phyloP scores from a whole-genome alignment of 768 basidiomycete genomes.

The Cystofilobasidium macerans region DNA sequence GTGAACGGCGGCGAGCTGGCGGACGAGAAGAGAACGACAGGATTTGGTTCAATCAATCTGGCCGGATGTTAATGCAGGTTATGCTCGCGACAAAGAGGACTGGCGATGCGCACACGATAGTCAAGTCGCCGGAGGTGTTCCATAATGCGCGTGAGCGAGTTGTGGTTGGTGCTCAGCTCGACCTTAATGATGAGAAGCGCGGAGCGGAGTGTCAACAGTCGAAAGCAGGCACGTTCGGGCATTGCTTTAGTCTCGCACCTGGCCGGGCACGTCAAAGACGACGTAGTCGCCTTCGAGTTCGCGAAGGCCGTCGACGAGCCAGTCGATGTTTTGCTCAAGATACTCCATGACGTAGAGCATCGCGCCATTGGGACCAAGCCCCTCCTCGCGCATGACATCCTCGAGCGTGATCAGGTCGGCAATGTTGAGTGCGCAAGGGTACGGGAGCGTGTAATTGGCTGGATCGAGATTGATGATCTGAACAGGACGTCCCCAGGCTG shows the following conservation, averaged over 20 bases:
- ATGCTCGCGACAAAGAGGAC: not conserved
- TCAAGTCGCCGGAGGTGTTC: conserved; percentile 58
- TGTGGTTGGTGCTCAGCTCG: conserved; percentile 91
- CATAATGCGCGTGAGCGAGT: conserved; percentile 71
- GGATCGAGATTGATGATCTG: conserved; percentile 92
- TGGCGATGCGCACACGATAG: conserved; percentile 58
- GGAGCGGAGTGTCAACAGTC: not conserved
- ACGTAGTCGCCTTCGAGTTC: conserved; percentile 74
- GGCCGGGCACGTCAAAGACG: conserved; percentile 90
- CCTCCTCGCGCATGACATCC: conserved; percentile 72
- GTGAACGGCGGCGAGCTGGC: conserved; percentile 81
- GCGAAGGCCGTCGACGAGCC: conserved; percentile 41
- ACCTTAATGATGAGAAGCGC: conserved; percentile 45
- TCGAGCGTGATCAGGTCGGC: conserved; percentile 72
- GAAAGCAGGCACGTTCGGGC: not conserved
- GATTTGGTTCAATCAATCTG: not conserved
- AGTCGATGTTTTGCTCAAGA: conserved; percentile 83
- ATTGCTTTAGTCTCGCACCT: conserved; percentile 41
- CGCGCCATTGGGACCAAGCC: conserved; percentile 87
- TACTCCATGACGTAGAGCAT: conserved; percentile 97
- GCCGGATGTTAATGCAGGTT: no score
- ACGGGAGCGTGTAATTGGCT: conserved; percentile 69
- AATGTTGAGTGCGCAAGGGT: conserved; percentile 81
- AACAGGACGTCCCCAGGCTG: conserved; percentile 72
- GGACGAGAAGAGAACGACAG: not conserved